Evolutionary conservation across 176 grass and related monocot genomes (phyloP), one percentile per base, ranked within the genome.

Genomic region (Oryza rufipogon): DNA sequence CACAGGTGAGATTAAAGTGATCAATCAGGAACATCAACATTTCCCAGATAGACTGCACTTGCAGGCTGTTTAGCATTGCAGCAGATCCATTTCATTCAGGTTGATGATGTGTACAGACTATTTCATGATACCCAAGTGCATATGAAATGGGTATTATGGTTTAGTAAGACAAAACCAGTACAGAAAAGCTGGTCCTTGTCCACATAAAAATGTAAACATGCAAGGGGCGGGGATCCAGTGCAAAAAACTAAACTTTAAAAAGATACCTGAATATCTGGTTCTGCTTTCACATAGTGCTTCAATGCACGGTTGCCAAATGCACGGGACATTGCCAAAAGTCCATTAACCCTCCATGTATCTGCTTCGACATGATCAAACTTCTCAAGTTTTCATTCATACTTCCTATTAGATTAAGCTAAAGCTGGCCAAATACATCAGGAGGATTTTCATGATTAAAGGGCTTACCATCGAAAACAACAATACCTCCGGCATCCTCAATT

Each of bases 271-370:
- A 98, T 95, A 11, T 95, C 96, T 51, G 93, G 96, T 74, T 95
- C 96, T 82, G 93, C 93, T 79, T 54, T 77, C 47, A 98, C 85
- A 89, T 68, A 98, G 52, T 85, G 71, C 69, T 98, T 95, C 81
- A 98, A 77, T 46, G 77, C 64, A 48, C 87, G 91, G 66, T 98
- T 87, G 38, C 93, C 96, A 84, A 98, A 98, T 65, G 96, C 96
- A 80, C 93, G 91, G 36, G 96, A 98, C 93, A 98, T 95, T 73
- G 93, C 93, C 66, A 98, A 79, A 64, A 93, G 88, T 81, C 91
- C 93, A 69, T 86, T 89, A 58, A 94, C 96, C 71, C 93, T 95
- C 87, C 87, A 98, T 68, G 96, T 98, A 77, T 91, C 91, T 93
- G 78, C 69, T 87, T 68, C 78, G 39, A 82, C 32, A 81, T 75